A percentile compares a stretch with the other conserved stretches of the same genome.
Evolutionary conservation across 2,329 filamentous ascomycete genomes (phyloP).

Genomic region (Cercospora beticola): DNA sequence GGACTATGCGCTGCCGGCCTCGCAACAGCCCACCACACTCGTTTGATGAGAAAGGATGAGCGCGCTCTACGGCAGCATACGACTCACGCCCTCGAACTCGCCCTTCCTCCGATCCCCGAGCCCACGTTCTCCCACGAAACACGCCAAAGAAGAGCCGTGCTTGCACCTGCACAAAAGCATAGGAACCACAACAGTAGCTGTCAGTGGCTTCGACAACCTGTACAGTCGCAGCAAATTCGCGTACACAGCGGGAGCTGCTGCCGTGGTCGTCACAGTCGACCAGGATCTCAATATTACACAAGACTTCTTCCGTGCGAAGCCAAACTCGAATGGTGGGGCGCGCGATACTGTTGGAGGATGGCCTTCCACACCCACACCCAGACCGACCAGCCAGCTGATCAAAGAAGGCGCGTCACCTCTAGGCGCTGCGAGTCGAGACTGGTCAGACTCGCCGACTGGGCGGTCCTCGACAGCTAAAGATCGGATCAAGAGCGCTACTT

Average conservation of each 20-base stretch:
- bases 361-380: conserved; percentile 30
- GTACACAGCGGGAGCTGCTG: conserved; percentile 88
- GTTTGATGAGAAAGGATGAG: conserved; percentile 23
- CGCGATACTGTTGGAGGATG: conserved; percentile 27
- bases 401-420: conserved; percentile 51
- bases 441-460: conserved; percentile 58
- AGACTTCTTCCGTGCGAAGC: conserved; percentile 78
- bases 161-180: conserved; percentile 81
- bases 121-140: conserved; percentile 61
- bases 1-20: conserved; percentile 11
- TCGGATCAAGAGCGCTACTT: conserved; percentile 90
- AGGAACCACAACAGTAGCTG: conserved; percentile 81
- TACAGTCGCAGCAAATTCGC: conserved; percentile 71
- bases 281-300: conserved; percentile 65
- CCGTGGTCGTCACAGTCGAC: conserved; percentile 81
- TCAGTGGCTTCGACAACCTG: conserved; percentile 82
- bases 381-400: conserved; percentile 25
- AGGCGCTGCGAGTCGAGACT: conserved; percentile 42
- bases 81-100: conserved; percentile 70
- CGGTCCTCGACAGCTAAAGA: conserved; percentile 87
- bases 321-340: conserved; percentile 19
- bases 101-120: conserved; percentile 61
- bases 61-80: conserved; percentile 34
- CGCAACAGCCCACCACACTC: conserved; percentile 25
- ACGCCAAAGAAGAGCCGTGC: conserved; percentile 45